Percentiles rank a stretch among this genome's conserved stretches.
phyloP scores from a whole-genome alignment of 179 eudicot genomes.

The Dionaea muscipula region DNA sequence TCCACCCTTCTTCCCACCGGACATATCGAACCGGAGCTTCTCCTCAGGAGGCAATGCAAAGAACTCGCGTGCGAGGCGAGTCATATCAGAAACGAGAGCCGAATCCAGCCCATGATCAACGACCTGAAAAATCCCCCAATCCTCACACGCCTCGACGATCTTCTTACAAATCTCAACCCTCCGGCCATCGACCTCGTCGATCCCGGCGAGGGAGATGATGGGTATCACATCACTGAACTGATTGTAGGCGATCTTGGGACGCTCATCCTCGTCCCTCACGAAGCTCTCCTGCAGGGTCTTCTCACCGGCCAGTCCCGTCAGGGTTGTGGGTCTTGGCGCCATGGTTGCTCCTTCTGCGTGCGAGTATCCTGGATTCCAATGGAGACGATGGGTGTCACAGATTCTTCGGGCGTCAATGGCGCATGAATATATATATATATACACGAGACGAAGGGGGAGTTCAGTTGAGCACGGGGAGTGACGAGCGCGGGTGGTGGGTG shows the following conservation, averaged over 20 bases:
- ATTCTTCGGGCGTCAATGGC: no score
- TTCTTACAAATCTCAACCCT: constrained; percentile 48
- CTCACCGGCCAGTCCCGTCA: constrained; percentile 20
- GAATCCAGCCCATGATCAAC: constrained; percentile 66
- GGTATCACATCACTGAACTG: constrained; percentile 52
- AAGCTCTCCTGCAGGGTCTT: constrained; percentile 21
- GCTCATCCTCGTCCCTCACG: constrained; percentile 66
- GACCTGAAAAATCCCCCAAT: constrained; percentile 83
- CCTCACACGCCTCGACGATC: constrained; percentile 74
- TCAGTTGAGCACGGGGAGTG: no score
- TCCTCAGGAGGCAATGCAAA: constrained; percentile 58
- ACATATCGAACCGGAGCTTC: constrained; percentile 75
- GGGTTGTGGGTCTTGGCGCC: constrained; percentile 18
- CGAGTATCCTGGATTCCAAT: no score
- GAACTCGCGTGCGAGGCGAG: constrained; percentile 47
- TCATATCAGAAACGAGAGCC: constrained; percentile 44
- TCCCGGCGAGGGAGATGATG: constrained; percentile 54
- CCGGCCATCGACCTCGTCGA: constrained; percentile 24
- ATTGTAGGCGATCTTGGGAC: constrained; percentile 58
- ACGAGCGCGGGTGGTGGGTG: no score
- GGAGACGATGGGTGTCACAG: no score
- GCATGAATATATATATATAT: no score
- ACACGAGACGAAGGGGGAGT: no score
- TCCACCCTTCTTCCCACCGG: constrained; percentile 91
- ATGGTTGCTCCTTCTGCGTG: no score